These are phyloP conservation scores for Neospora caninum DNA, from an alignment of 169 alveolate species.

Conservation along the genomic window DNA sequence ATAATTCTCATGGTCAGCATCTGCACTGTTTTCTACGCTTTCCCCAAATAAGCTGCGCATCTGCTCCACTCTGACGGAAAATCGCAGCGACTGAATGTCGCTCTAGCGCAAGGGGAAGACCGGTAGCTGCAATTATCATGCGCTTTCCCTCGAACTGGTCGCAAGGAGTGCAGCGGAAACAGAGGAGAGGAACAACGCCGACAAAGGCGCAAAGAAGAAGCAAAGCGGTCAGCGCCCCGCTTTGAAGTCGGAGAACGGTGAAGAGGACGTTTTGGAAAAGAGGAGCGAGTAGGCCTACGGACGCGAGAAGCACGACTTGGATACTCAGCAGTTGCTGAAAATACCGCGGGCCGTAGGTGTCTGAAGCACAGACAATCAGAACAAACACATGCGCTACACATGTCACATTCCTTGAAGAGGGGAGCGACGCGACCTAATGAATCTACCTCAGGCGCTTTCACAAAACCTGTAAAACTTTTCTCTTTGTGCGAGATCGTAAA, in stretches of 20 bases:
- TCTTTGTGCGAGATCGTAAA: too few species aligned
- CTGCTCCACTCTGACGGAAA: neutral
- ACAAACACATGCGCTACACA: too few species aligned
- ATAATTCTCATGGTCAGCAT: too few species aligned
- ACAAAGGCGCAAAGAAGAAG: slow-evolving; percentile 2
- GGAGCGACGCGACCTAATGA: too few species aligned
- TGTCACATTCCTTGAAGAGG: neutral
- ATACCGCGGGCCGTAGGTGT: slow-evolving; percentile 9
- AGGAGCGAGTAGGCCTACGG: slow-evolving; percentile 17
- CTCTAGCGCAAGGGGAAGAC: slow-evolving; percentile 31
- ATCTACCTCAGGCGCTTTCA: too few species aligned
- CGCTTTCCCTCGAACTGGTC: neutral
- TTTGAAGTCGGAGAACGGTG: neutral
- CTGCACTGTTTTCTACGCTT: neutral
- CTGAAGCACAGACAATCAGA: neutral
- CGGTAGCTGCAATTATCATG: neutral
- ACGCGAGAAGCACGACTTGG: slow-evolving; percentile 9
- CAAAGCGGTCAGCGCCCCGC: neutral
- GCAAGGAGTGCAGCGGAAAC: slow-evolving; percentile 14
- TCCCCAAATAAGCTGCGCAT: neutral
- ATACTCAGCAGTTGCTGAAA: neutral
- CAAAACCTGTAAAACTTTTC: too few species aligned
- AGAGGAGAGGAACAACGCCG: neutral
- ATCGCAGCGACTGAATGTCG: neutral
- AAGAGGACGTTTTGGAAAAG: neutral